Evolutionary conservation across 306 rosid species (phyloP), one percentile per base, ranked within the genome.

Genomic region (Vachellia pachyceras): DNA sequence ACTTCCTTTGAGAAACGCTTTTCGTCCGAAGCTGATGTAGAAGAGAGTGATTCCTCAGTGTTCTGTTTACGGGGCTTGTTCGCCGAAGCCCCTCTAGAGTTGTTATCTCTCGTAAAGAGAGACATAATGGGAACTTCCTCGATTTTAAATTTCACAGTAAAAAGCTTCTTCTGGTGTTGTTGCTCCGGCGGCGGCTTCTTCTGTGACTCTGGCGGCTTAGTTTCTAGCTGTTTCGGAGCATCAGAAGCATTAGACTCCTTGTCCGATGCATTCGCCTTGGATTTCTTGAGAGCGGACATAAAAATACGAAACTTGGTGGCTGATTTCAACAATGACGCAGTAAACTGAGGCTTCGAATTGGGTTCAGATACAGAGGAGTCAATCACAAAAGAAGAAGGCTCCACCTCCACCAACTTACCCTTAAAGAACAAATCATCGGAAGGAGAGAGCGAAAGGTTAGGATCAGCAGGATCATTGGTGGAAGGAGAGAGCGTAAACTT

Each of bases 61-160:
- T 15, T 85, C 77, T 71, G 80, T 40, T 86, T 84, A 72, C 81
- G 89, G 0, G 73, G n/a, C 23, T 89, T 89, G 84, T 65, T 82
- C 7, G 41, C 80, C 4, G 89, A 60, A 42, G 85, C 61, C 60
- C 81, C 74, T 82, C 80, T 87, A 10, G 99, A 93, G 68, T 93
- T 88, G 80, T 87, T 89, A 73, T 94, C 97, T 86, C 97, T 86
- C 5, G 93, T 87, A 81, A 95, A 95, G 61, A 93, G 79, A 58
- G 99, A 93, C 75, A 90, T 82, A 33, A 95, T 91, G 13, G 97
- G 98, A n/a, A 90, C 99, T 18, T 93, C 97, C 70, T 93, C 98
- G 0, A 93, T 94, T 81, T 92, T 95, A 39, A 95, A 84, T 50
- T 95, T 95, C 63, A 95, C 92, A 0, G 97, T 89, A 33, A 90